These are phyloP conservation scores for Cyamopsis tetragonoloba DNA, from an alignment of 306 rosid species.

Conservation along the genomic window DNA sequence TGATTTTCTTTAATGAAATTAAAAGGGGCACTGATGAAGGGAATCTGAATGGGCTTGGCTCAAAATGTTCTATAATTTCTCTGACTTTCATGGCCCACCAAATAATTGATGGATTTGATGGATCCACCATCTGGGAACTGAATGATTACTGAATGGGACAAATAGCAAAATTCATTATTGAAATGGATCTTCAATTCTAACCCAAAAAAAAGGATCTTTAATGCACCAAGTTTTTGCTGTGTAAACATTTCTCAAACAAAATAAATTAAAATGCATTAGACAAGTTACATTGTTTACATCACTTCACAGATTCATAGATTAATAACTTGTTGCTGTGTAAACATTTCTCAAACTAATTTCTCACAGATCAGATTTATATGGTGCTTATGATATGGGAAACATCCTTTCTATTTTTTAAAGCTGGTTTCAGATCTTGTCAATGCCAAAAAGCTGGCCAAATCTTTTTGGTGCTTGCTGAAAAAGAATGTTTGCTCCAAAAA, in stretches of 20 bases:
- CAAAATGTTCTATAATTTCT: background rate
- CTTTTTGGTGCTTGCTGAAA: background rate
- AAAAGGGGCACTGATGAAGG: background rate
- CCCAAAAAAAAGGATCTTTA: too few relatives aligned
- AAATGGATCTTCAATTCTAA: background rate
- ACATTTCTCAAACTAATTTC: background rate
- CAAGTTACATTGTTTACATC: background rate
- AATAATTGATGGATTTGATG: background rate
- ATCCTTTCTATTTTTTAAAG: background rate
- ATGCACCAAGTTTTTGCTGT: background rate
- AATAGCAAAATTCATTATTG: background rate
- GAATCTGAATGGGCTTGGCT: background rate
- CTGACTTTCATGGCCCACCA: background rate
- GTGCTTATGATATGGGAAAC: background rate
- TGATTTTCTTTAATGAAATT: background rate
- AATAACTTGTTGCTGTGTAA: background rate
- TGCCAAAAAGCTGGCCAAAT: background rate
- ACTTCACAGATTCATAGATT: background rate
- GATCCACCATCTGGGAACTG: too few relatives aligned
- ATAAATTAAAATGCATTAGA: background rate
- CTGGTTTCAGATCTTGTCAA: background rate
- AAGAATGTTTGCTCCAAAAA: background rate
- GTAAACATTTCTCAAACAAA: background rate
- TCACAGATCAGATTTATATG: background rate
- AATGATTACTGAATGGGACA: too few relatives aligned